A percentile compares a stretch with the other conserved stretches of the same genome.
Evolutionary conservation across 495 filamentous ascomycete genomes (phyloP).

Genomic region (Daldinia vernicosa): DNA sequence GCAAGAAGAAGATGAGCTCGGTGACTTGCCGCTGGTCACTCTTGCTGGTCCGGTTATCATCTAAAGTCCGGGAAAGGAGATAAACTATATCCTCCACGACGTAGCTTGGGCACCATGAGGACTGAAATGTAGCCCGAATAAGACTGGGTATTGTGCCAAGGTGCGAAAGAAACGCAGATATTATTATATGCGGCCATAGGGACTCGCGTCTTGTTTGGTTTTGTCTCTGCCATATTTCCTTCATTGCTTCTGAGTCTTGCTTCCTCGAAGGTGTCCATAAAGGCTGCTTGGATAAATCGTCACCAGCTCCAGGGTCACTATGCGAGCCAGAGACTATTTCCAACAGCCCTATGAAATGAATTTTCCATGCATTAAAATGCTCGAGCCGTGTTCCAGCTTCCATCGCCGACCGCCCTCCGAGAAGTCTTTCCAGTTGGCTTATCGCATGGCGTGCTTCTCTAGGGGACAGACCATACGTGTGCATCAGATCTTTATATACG

Average conservation of each 20-base stretch:
- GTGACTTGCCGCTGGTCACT: constrained; percentile 18
- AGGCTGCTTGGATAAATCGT: not conserved
- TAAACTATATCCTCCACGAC: constrained; percentile 62
- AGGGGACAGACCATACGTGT: constrained; percentile 22
- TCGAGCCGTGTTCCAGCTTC: constrained; percentile 31
- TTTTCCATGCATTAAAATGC: constrained; percentile 41
- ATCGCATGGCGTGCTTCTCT: constrained; percentile 35
- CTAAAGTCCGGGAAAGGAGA: constrained; percentile 49
- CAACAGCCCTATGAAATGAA: constrained; percentile 2
- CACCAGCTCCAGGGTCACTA: not conserved
- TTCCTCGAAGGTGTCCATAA: constrained; percentile 25
- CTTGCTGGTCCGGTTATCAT: constrained; percentile 36
- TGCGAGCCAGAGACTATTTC: not conserved
- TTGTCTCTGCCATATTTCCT: constrained; percentile 53
- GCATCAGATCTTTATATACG: constrained; percentile 23
- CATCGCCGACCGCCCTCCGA: constrained; percentile 8
- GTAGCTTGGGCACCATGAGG: constrained; percentile 55
- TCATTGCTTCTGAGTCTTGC: constrained; percentile 49
- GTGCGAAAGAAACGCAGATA: constrained; percentile 59
- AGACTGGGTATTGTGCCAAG: constrained; percentile 57
- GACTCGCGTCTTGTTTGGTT: constrained; percentile 41
- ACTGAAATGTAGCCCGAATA: constrained; percentile 58
- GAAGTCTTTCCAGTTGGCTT: constrained; percentile 33
- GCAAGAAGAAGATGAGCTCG: constrained; percentile 33
- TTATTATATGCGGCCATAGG: constrained; percentile 63